phyloP scores from a whole-genome alignment of 192 early-diverging fungal species.

The Linnemannia hyalina region DNA sequence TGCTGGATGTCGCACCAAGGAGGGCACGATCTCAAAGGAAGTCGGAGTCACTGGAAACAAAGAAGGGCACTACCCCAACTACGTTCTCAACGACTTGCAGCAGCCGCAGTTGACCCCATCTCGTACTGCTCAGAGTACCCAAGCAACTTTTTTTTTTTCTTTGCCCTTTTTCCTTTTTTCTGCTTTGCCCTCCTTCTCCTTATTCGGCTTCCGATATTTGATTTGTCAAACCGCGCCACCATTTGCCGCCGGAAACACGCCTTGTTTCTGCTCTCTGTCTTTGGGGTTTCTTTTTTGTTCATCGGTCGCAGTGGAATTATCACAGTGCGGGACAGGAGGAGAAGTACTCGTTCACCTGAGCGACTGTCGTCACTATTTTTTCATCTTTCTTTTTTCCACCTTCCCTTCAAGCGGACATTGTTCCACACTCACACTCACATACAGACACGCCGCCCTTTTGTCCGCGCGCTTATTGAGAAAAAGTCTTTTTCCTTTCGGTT shows the following conservation, averaged over 20 bases:
- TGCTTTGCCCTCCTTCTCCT: constrained; percentile 1
- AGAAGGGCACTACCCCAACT: neutral
- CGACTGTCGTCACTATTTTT: neutral
- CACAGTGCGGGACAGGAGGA: neutral
- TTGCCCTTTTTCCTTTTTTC: neutral
- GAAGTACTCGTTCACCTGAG: neutral
- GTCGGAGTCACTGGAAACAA: neutral
- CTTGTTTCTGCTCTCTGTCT: neutral
- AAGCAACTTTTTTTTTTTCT: neutral
- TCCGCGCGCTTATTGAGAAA: neutral
- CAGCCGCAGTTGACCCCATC: neutral
- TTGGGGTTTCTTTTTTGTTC: neutral
- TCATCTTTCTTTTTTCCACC: neutral
- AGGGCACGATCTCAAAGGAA: neutral
- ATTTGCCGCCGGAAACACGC: neutral
- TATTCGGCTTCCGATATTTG: constrained; percentile 9
- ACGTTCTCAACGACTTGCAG: no score
- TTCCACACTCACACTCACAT: neutral
- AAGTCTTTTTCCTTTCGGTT: neutral
- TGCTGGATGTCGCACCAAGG: neutral
- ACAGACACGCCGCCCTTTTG: neutral
- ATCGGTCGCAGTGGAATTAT: neutral
- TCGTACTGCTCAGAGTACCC: neutral
- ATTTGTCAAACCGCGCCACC: constrained; percentile 9
- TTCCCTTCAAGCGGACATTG: neutral